phyloP scores from a whole-genome alignment of 73 alveolate species.

The Paramecium sexaurelia region DNA sequence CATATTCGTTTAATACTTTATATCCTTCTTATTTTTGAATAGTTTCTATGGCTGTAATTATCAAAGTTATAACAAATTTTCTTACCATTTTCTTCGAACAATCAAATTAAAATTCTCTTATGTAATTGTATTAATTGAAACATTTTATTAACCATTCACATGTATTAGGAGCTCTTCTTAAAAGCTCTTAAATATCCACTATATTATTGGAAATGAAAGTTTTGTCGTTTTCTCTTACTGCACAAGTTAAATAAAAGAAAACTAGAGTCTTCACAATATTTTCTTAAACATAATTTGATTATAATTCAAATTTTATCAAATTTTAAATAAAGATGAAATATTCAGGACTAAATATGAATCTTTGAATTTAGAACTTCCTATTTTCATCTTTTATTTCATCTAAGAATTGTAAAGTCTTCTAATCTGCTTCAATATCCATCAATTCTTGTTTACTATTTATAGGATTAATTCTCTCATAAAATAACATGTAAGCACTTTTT shows the following conservation, averaged over 20 bases:
- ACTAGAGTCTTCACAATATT: not conserved
- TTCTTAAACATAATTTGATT: not conserved
- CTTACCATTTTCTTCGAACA: slow-evolving; percentile 44
- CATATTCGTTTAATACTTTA: not conserved
- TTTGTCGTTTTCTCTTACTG: slow-evolving; percentile 49
- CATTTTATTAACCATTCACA: slow-evolving; percentile 44
- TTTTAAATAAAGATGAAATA: slow-evolving; percentile 70
- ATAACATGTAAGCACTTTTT: slow-evolving; percentile 85
- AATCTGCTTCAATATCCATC: slow-evolving; percentile 45
- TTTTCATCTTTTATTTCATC: slow-evolving; percentile 77
- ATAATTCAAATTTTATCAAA: slow-evolving; percentile 46
- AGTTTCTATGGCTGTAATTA: not conserved
- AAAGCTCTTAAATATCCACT: not conserved
- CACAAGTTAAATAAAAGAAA: slow-evolving; percentile 12
- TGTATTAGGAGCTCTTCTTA: not conserved
- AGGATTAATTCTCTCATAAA: slow-evolving; percentile 85
- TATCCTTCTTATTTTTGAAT: not conserved
- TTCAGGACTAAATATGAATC: slow-evolving; percentile 77
- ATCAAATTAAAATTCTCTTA: slow-evolving; percentile 44
- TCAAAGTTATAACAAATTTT: not conserved
- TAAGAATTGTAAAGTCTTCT: not conserved
- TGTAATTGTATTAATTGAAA: not conserved
- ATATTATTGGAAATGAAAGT: slow-evolving; percentile 30
- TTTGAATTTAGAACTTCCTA: slow-evolving; percentile 80
- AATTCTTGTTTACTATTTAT: slow-evolving; percentile 66